Percentiles rank a stretch among this genome's conserved stretches.
phyloP scores from a whole-genome alignment of 176 grass and related monocot species.

The Cenchrus fungigraminus region DNA sequence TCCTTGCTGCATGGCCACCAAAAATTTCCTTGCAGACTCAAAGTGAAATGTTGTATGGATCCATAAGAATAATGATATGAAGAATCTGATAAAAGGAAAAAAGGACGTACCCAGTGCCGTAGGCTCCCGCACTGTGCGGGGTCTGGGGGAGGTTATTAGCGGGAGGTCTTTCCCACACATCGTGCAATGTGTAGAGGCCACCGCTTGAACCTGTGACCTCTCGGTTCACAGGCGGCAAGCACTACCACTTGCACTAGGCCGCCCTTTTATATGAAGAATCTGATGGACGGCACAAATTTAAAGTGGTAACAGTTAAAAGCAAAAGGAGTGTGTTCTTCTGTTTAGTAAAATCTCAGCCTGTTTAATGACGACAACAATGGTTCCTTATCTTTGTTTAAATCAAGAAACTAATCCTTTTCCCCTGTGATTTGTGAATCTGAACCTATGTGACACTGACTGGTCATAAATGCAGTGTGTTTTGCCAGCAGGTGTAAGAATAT shows the following conservation, averaged over 20 bases:
- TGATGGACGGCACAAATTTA: not conserved
- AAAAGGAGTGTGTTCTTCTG: slow-evolving; percentile 8
- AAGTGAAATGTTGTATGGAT: slow-evolving; percentile 7
- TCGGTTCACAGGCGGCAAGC: too few species aligned
- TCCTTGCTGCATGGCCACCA: slow-evolving; percentile 2
- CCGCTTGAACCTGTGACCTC: too few species aligned
- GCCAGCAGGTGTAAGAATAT: slow-evolving; percentile 97
- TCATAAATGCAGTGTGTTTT: slow-evolving; percentile 89
- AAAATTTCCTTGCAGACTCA: slow-evolving; percentile 1
- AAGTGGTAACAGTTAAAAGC: not conserved
- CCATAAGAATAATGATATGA: not conserved
- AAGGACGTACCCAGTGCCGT: too few species aligned
- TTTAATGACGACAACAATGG: slow-evolving; percentile 7
- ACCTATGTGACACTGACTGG: slow-evolving; percentile 31
- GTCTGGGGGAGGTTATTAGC: too few species aligned
- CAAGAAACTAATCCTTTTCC: not conserved
- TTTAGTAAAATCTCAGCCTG: slow-evolving; percentile 15
- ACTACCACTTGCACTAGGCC: too few species aligned
- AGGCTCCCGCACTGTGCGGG: too few species aligned
- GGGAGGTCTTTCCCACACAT: too few species aligned
- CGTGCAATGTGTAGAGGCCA: too few species aligned
- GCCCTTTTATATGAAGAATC: not conserved
- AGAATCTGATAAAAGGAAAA: not conserved
- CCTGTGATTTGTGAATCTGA: slow-evolving; percentile 34
- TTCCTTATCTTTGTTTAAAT: slow-evolving; percentile 33